Evolutionary conservation across 1,284 basidiomycete genomes (phyloP).

Genomic region (Rhizopogon hawkerae): DNA sequence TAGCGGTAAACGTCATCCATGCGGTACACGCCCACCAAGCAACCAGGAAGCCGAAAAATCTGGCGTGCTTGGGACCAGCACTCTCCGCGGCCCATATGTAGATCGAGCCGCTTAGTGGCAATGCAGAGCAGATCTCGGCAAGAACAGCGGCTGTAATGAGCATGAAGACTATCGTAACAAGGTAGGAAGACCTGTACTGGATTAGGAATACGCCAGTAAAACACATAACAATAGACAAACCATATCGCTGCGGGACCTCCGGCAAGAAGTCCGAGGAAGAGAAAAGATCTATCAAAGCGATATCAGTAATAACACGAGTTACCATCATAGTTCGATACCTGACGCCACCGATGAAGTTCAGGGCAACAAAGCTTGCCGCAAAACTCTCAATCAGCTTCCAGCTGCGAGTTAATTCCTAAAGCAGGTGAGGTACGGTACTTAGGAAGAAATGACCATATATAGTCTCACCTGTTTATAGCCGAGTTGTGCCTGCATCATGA

Average conservation of each 20-base stretch:
- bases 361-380: slow-evolving; percentile 73
- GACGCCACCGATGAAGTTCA: slow-evolving; percentile 81
- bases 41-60: slow-evolving; percentile 79
- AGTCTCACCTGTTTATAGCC: slow-evolving; percentile 71
- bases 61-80: slow-evolving; percentile 73
- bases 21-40: slow-evolving; percentile 86
- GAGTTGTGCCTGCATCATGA: slow-evolving; percentile 49
- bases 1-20: slow-evolving; percentile 84
- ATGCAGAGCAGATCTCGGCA: slow-evolving; percentile 79
- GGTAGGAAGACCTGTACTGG: slow-evolving; percentile 60
- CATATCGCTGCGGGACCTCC: slow-evolving; percentile 81
- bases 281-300: slow-evolving; percentile 44
- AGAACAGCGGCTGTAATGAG: slow-evolving; percentile 76
- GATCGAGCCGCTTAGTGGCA: slow-evolving; percentile 80
- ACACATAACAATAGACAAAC: slow-evolving; percentile 27
- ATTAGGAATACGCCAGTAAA: slow-evolving; percentile 2
- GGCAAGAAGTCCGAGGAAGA: slow-evolving; percentile 75
- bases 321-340: slow-evolving; percentile 37
- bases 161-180: slow-evolving; percentile 77
- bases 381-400: slow-evolving; percentile 79
- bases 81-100: slow-evolving; percentile 89
- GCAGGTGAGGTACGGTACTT: slow-evolving; percentile 7
- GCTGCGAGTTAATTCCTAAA: slow-evolving; percentile 70
- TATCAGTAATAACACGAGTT: background rate
- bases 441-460: background rate